Conservation (phyloP, 2,329 filamentous ascomycete species). For the Colletotrichum musicola region DNA sequence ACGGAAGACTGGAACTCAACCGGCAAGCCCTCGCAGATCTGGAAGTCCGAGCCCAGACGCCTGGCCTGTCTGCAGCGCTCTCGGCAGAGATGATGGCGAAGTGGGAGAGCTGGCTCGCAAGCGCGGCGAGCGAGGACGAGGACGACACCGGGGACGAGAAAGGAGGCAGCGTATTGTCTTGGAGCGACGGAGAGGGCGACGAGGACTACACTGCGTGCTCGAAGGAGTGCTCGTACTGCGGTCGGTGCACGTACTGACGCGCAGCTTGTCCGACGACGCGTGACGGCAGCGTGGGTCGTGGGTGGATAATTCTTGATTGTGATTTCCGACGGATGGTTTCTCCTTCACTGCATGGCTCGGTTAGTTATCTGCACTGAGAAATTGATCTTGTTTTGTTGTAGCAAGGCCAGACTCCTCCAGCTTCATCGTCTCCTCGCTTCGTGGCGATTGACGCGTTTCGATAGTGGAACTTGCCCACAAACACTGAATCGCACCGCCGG, state of each 20-base stretch:
- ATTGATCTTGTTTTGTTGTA: too few species aligned
- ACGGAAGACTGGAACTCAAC: constrained; percentile 28
- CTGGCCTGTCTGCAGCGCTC: constrained; percentile 10
- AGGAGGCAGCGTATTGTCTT: constrained; percentile 8
- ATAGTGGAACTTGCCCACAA: too few species aligned
- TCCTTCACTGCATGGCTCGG: too few species aligned
- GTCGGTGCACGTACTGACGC: constrained; percentile 33
- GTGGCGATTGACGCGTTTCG: too few species aligned
- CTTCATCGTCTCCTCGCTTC: too few species aligned
- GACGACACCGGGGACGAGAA: background rate
- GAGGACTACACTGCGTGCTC: constrained; percentile 37
- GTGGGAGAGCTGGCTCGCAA: constrained; percentile 22
- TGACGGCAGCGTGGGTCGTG: background rate
- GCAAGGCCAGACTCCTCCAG: too few species aligned
- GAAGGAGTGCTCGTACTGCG: constrained; percentile 37
- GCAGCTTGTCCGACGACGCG: background rate
- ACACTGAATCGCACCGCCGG: too few species aligned
- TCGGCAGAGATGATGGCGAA: constrained; percentile 3
- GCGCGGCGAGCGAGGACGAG: background rate
- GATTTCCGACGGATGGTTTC: too few species aligned
- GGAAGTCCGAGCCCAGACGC: constrained; percentile 16
- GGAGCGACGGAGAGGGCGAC: constrained; percentile 15
- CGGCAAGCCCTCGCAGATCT: constrained; percentile 1
- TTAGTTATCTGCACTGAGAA: too few species aligned
- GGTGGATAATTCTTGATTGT: too few species aligned